phyloP scores from a whole-genome alignment of 176 grass and related monocot species.

The Triticum turgidum region DNA sequence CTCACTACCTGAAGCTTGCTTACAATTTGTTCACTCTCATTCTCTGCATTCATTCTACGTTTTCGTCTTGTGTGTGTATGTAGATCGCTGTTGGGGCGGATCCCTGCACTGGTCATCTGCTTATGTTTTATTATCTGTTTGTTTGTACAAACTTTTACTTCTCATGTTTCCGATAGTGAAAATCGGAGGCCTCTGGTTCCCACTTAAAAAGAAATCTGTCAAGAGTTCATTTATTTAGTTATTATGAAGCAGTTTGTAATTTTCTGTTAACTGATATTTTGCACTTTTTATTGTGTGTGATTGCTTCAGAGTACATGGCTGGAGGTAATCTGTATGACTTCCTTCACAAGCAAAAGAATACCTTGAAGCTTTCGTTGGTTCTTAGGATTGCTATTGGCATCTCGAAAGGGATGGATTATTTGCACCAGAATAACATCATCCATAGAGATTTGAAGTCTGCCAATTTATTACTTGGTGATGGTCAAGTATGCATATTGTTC shows the following conservation, averaged over 20 bases:
- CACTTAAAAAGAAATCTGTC: not conserved
- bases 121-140: not conserved
- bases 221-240: not conserved
- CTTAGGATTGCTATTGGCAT: conserved; percentile 82
- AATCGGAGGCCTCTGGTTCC: not conserved
- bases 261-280: not conserved
- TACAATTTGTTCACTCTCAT: not conserved
- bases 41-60: not conserved
- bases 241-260: not conserved
- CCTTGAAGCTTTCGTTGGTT: conserved; percentile 61
- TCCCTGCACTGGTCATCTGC: not conserved
- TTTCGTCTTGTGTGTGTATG: not conserved
- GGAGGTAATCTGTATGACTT: conserved; percentile 91
- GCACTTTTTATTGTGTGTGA: not conserved
- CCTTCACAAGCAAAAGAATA: conserved; percentile 66
- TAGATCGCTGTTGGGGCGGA: not conserved
- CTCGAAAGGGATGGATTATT: conserved; percentile 89
- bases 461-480: conserved; percentile 74
- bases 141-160: not conserved
- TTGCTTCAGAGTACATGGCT: conserved; percentile 73
- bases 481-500: conserved; percentile 44
- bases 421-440: conserved; percentile 88
- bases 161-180: not conserved
- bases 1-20: not conserved
- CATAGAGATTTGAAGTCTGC: conserved; percentile 93